Evolutionary conservation across 495 filamentous ascomycete genomes (phyloP).

Genomic region (Astrothelium macrocarpum): DNA sequence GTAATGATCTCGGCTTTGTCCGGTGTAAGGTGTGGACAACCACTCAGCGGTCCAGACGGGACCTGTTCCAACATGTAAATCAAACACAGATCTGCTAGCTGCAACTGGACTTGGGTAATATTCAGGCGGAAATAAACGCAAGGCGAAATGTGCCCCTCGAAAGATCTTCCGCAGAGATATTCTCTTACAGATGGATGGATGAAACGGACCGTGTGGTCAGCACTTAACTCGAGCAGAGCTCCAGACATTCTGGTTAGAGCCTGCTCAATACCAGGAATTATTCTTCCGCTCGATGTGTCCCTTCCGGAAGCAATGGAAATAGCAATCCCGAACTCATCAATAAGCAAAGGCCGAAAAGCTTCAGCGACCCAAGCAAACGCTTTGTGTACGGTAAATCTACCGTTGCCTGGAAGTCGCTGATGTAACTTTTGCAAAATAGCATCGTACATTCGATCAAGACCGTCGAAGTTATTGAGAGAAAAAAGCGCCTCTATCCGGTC

Average conservation of each 20-base stretch:
- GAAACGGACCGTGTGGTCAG: not conserved
- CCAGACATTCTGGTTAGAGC: conserved; percentile 1
- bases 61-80: not conserved
- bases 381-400: conserved; percentile 1
- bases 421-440: not conserved
- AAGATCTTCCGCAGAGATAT: conserved; percentile 1
- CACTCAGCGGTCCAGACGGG: not conserved
- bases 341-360: conserved; percentile 1
- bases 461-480: not conserved
- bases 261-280: conserved; percentile 1
- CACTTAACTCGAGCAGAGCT: not conserved
- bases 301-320: not conserved
- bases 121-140: not conserved
- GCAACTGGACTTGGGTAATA: not conserved
- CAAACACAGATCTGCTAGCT: conserved; percentile 1
- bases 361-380: not conserved
- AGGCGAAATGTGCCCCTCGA: not conserved
- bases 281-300: not conserved
- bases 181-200: conserved; percentile 2
- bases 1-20: not conserved
- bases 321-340: conserved; percentile 1
- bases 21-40: not conserved
- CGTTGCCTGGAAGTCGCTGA: not conserved
- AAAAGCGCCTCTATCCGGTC: not conserved
- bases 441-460: not conserved